phyloP scores from a whole-genome alignment of 768 basidiomycete genomes.

The Psilocybe cubensis region DNA sequence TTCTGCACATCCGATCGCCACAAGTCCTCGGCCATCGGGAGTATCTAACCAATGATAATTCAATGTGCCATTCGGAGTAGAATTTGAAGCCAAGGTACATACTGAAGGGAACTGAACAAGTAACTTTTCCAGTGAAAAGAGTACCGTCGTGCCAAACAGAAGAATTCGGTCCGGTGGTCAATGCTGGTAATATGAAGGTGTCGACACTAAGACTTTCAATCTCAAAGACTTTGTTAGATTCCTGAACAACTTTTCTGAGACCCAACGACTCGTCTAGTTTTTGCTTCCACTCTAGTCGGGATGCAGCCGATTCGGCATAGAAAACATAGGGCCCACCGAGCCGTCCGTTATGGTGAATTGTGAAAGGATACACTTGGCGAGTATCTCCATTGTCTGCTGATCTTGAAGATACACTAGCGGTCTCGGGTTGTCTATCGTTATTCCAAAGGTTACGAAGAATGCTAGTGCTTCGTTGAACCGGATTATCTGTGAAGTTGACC shows the following conservation, averaged over 20 bases:
- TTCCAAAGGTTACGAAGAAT: constrained; percentile 67
- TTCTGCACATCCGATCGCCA: constrained; percentile 90
- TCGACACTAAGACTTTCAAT: constrained; percentile 87
- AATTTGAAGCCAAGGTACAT: constrained; percentile 16
- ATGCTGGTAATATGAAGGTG: constrained; percentile 79
- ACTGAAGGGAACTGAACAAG: constrained; percentile 95
- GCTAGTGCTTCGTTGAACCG: constrained; percentile 69
- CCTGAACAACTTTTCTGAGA: constrained; percentile 84
- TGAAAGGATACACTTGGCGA: constrained; percentile 81
- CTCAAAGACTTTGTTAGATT: constrained; percentile 95
- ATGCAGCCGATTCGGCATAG: constrained; percentile 76
- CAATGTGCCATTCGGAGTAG: background rate
- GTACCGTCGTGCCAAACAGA: constrained; percentile 73
- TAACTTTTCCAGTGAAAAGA: constrained; percentile 81
- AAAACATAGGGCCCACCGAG: constrained; percentile 82
- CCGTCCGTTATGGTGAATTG: constrained; percentile 86
- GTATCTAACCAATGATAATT: constrained; percentile 64
- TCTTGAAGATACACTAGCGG: constrained; percentile 22
- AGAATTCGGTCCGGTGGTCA: constrained; percentile 45
- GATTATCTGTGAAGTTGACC: constrained; percentile 77
- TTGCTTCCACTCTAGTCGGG: constrained; percentile 84
- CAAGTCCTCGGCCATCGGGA: constrained; percentile 76
- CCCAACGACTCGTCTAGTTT: constrained; percentile 92
- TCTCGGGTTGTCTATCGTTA: constrained; percentile 28
- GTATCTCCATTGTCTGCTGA: constrained; percentile 53